Evolutionary conservation across 495 filamentous ascomycete genomes (phyloP).

Genomic region (Neurospora discreta): DNA sequence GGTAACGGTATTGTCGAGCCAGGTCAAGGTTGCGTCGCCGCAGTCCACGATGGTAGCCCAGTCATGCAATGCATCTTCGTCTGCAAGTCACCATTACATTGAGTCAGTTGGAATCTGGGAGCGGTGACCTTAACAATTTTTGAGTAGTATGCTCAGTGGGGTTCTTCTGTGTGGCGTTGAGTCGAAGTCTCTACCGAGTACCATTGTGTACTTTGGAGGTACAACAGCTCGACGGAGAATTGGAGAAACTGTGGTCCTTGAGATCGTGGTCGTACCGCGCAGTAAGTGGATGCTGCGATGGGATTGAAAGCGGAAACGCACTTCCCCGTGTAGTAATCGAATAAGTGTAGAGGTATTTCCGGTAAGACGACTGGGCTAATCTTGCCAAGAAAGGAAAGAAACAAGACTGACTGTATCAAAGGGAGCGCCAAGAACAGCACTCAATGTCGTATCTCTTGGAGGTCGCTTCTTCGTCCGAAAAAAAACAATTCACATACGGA

Average conservation of each 20-base stretch:
- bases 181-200: background rate
- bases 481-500: conserved; percentile 67
- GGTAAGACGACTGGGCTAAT: background rate
- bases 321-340: conserved; percentile 23
- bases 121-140: background rate
- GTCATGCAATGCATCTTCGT: background rate
- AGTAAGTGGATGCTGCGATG: background rate
- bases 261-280: background rate
- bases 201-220: background rate
- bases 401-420: conserved; percentile 33
- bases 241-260: background rate
- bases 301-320: background rate
- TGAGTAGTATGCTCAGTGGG: background rate
- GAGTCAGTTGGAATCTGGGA: background rate
- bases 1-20: conserved; percentile 60
- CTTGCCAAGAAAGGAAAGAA: background rate
- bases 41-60: conserved; percentile 50
- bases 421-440: conserved; percentile 62
- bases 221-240: background rate
- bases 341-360: too few relatives aligned
- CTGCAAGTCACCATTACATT: background rate
- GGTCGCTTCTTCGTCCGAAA: conserved; percentile 50
- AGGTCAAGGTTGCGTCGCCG: conserved; percentile 62
- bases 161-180: background rate
- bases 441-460: conserved; percentile 57